Base-by-base conservation (phyloP, 768 basidiomycete species). In the Termitomyces sp. region DNA sequence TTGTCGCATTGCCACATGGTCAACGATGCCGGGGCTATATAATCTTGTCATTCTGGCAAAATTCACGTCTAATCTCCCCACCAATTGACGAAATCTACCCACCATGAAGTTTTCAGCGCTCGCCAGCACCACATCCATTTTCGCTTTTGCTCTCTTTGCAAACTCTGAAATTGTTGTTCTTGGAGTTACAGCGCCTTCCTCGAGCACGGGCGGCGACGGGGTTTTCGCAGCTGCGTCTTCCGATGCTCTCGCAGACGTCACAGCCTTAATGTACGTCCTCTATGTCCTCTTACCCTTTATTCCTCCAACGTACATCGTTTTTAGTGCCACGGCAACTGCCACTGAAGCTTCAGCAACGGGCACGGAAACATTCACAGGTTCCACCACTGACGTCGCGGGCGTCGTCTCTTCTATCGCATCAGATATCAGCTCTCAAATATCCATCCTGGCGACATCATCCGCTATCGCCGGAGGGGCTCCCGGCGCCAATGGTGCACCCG, bases 41-140 rank as follows among this genome's bases (percentile, higher is more conserved):
- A 54, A 54, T 0, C 42, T 29, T 15, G n/a, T 10, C 18, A 26
- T 10, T 26, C 7, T 37, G n/a, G 7, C 26, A 4, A 3, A n/a
- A n/a, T n/a, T n/a, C 2, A 1, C 13, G 5, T 39, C 26, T 29
- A 29, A 3, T 41, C 15, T 5, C 6, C 2, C 18, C 26, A 15
- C 12, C 26, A 18, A 39, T 28, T 3, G 5, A 18, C 10, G 1
- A 51, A n/a, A 4, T n/a, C 6, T 37, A 18, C 34, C 16, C 8
- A 57, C 4, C 28, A 60, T 60, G 52, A 60, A 59, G n/a, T 56
- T 58, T 50, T 42, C 59, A 60, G 34, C 55, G 6, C 45, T 60
- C 24, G 39, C 57, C 31, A 49, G 34, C 29, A 37, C 56, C 26
- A 20, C 54, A 36, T 53, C 60, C 15, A 24, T 61, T 31, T 37